Evolutionary conservation across 2,329 filamentous ascomycete genomes (phyloP), one percentile per base, ranked within the genome.

Genomic region (Venturia oleaginea): DNA sequence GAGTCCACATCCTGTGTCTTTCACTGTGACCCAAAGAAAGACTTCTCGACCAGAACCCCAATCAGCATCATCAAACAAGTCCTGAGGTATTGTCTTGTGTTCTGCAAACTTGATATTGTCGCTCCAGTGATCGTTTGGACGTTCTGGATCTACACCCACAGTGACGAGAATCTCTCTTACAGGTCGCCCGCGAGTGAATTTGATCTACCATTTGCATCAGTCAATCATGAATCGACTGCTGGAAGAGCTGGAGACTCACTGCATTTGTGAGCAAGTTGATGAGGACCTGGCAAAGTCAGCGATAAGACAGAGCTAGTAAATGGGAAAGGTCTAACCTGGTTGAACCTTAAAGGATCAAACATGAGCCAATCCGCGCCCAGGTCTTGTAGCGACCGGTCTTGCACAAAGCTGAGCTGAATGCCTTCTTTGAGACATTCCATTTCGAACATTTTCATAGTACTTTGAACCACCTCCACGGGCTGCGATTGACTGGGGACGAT

Each of bases 1-100:
- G 34, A 90, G 76, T 0, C 87, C 86, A 64, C 85, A 82, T 0
- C 86, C 87, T 0, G 86, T 87, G 69, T 89, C 87, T 67, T 83
- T 80, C 42, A 89, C 85, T 61, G 84, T 81, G 62, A 89, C 83
- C 57, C 82, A 78, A 30, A 89, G 78, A 69, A 80, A 86, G 4
- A 81, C 34, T n/a, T 30, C n/a, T 6, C 22, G 51, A 11, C 51
- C 51, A 32, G 2, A 3, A 15, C 59, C 63, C 57, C 38, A 55
- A n/a, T 51, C 63, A 22, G 37, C 17, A n/a, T 62, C 19, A 10
- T 59, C 55, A 7, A 17, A 15, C 2, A 63, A 5, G 59, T 30
- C 38, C 30, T 19, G n/a, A 62, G 57, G 22, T 40, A 40, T 40
- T 4, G 38, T 40, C 38, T 17, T 40, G 38, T 34, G 27, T 32